These are phyloP conservation scores for Theileria luwenshuni DNA, from an alignment of 169 alveolate genomes.

Conservation along the genomic window DNA sequence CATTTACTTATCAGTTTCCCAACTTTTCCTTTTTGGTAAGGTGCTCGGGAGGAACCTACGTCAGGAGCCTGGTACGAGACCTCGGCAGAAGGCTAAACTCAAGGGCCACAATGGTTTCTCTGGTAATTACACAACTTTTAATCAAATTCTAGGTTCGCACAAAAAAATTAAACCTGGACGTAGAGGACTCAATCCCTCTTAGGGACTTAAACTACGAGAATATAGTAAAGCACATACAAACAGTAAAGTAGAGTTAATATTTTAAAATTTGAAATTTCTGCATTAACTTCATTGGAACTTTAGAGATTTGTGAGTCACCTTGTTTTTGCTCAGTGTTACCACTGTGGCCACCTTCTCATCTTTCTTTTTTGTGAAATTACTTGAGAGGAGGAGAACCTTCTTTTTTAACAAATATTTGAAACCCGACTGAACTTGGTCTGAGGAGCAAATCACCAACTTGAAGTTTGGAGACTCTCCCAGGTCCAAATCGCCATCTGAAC, in stretches of 20 bases:
- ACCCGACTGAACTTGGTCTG: background rate
- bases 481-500: background rate
- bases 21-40: slow-evolving; percentile 59
- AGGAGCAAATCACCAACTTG: slow-evolving; percentile 15
- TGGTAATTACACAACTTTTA: slow-evolving; percentile 26
- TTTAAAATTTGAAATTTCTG: background rate
- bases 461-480: slow-evolving; percentile 7
- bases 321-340: background rate
- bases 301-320: slow-evolving; percentile 5
- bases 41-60: slow-evolving; percentile 78
- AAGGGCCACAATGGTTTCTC: slow-evolving; percentile 64
- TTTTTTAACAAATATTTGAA: slow-evolving; percentile 16
- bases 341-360: slow-evolving; percentile 12
- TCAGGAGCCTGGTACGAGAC: slow-evolving; percentile 73
- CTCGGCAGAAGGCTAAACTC: slow-evolving; percentile 67
- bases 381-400: slow-evolving; percentile 87
- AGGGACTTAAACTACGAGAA: slow-evolving; percentile 34
- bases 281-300: background rate
- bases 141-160: slow-evolving; percentile 32
- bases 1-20: slow-evolving; percentile 57
- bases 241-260: background rate
- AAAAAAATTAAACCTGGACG: slow-evolving; percentile 23
- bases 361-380: slow-evolving; percentile 82
- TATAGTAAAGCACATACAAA: background rate
- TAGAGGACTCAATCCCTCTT: slow-evolving; percentile 25